Base-by-base conservation (phyloP, 306 rosid genomes). In the Corylus heterophylla region DNA sequence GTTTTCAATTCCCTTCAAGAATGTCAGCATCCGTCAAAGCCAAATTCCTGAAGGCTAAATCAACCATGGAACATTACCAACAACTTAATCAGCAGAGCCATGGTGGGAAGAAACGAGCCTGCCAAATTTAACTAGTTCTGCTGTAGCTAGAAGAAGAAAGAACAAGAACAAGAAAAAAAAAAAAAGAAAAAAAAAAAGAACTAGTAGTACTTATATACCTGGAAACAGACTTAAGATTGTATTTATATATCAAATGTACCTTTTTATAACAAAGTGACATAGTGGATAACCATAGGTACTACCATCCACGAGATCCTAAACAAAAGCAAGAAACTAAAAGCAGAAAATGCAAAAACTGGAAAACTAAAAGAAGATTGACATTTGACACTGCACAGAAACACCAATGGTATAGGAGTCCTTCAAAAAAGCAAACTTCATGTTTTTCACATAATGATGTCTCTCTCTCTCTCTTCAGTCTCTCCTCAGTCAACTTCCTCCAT, bases 401-500 rank as follows among this genome's bases (percentile, higher is more conserved):
- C 35, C 1, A 10, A 10, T 59, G 66, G 29, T 5, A 9, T 25
- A 25, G 52, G 52, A 59, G 37, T 11, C 12, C 31, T 59, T 42
- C 44, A 9, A n/a, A 25, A n/a, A 7, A 3, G 64, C 14, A 22
- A 27, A 8, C 64, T 22, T 10, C 0, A 22, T 58, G 64, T 58
- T 31, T 31, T 31, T 31, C 35, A 31, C 35, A 31, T 31, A 31
- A 31, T 31, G 35, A 31, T 31, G 35, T 31, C 35, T 31, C 2
- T 31, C 35, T 31, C 35, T 31, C 35, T 31, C 35, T 31, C 27
- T n/a, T 39, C 44, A 39, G 17, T 37, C 2, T 12, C 5, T 56
- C 18, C 48, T 81, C 69, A 76, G 67, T 81, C 78, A 0, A 71
- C 81, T 12, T 81, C 81, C 50, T 81, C 74, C 69, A 61, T 76